Evolutionary conservation across 208 protist species (phyloP).

Genomic region (Acanthamoeba sp.): DNA sequence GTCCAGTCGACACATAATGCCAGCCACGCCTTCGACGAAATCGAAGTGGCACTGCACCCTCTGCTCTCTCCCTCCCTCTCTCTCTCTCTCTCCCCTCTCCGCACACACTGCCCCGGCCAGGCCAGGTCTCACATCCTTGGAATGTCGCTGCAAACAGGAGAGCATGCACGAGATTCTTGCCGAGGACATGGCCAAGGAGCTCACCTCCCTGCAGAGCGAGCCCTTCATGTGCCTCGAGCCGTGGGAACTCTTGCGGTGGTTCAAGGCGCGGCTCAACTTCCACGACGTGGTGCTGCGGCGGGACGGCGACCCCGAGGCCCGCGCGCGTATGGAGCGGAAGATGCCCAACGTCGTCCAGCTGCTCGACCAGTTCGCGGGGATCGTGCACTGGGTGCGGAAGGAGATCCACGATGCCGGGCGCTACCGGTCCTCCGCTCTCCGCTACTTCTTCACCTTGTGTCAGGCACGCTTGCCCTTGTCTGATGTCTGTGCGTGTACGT

Average conservation of each 20-base stretch:
- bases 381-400: conserved; percentile 7
- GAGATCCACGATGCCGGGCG: not conserved
- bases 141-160: no score
- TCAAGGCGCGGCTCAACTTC: not conserved
- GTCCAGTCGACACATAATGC: no score
- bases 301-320: not conserved
- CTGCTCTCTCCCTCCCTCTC: not conserved
- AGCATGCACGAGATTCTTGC: not conserved
- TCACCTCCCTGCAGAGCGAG: not conserved
- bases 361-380: not conserved
- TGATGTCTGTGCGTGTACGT: not conserved
- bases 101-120: no score
- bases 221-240: not conserved
- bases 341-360: not conserved
- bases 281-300: not conserved
- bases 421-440: not conserved
- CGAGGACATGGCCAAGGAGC: not conserved
- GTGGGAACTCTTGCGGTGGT: not conserved
- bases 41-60: not conserved
- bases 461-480: not conserved
- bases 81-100: not conserved
- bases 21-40: not conserved
- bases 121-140: no score
- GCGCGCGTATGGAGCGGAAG: not conserved
- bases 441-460: not conserved